Conservation (phyloP, 129 eudicot genomes). For the Flaveria robusta region DNA sequence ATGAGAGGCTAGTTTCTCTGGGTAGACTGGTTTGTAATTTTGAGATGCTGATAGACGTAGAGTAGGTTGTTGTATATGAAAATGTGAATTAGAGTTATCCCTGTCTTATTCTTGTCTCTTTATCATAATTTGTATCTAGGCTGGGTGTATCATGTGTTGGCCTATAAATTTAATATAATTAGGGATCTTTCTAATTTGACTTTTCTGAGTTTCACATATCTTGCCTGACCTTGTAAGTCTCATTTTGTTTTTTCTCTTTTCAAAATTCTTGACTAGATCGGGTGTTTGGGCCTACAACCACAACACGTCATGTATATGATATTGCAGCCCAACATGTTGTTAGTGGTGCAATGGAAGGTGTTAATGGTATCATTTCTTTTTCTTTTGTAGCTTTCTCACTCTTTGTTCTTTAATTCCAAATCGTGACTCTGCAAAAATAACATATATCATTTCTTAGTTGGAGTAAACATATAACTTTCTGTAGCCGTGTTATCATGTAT, state of each 20-base stretch:
- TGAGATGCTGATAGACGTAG: not conserved
- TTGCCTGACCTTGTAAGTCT: constrained; percentile 20
- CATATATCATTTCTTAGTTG: not conserved
- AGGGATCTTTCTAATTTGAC: constrained; percentile 7
- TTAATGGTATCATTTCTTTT: constrained; percentile 59
- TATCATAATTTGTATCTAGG: not conserved
- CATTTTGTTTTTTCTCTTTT: constrained; percentile 13
- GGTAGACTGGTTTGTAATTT: not conserved
- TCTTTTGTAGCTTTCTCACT: not conserved
- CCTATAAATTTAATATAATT: not conserved
- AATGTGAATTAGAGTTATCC: constrained; percentile 6
- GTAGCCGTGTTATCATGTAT: not conserved
- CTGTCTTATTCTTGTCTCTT: not conserved
- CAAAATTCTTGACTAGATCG: constrained; percentile 52
- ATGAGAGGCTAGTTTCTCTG: constrained; percentile 8
- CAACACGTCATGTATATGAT: constrained; percentile 96
- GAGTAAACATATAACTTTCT: constrained; percentile 9
- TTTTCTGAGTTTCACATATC: constrained; percentile 24
- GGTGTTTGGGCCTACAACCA: constrained; percentile 99
- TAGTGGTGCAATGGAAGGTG: constrained; percentile 94
- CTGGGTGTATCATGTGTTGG: constrained; percentile 5
- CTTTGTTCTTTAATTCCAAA: constrained; percentile 1
- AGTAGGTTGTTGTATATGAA: not conserved
- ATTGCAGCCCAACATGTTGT: constrained; percentile 94
- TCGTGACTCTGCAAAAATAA: constrained; percentile 1